Evolutionary conservation across 495 filamentous ascomycete genomes (phyloP), one percentile per base, ranked within the genome.

Genomic region (Darksidea phi): DNA sequence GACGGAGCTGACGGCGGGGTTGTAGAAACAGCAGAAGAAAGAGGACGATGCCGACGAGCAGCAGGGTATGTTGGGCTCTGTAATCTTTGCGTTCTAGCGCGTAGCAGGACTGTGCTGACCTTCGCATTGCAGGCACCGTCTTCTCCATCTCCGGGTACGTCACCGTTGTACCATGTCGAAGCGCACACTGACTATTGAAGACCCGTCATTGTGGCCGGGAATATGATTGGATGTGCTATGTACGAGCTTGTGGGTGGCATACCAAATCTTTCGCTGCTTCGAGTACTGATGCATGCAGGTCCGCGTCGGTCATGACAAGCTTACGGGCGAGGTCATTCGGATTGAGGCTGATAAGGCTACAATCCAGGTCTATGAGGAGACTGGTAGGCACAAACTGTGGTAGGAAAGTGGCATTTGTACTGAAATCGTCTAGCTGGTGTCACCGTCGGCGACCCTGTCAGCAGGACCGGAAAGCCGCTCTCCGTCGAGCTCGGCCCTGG

Each of bases 221-320:
- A 97, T 74, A 96, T 97, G 92, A 88, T 91, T 71, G 94, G 94
- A 72, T 95, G 94, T 86, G 91, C 94, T 71, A 97, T 99, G 95
- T 97, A 99, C 82, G 94, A 99, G 79, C 78, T 99, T 83, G 93
- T 93, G 77, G 61, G 81, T 56, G 13, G 28, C 6, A n/a, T 38
- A 13, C 15, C n/a, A 17, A 32, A 48, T 24, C 36, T 58, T 38
- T 15, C 7, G n/a, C 13, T 25, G 13, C 12, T 17, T 54, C 15
- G 13, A 13, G 20, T 13, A 26, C 34, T 65, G 63, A 66, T 63
- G 23, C 26, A 12, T 49, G n/a, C 71, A 88, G 88, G 87, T 91
- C 69, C 85, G 81, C 73, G 92, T 99, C 59, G 92, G 94, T 63
- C 85, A 95, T 70, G 90, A 95, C 72, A 77, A 84, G 54, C 82